Base-by-base conservation (phyloP, 75 land plant species). In the Pinus taeda region DNA sequence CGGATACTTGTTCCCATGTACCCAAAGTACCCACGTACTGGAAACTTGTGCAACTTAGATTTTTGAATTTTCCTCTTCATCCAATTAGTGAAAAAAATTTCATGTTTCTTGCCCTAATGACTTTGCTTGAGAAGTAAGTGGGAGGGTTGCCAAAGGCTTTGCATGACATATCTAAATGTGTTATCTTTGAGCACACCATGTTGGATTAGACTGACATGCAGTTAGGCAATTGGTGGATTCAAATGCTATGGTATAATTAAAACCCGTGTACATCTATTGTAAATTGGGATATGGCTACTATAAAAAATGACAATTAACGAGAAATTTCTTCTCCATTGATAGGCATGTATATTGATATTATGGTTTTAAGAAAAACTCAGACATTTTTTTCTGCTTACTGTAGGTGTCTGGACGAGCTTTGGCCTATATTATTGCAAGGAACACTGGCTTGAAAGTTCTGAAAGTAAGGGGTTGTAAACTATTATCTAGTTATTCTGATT, bases 351-450 rank as follows among this genome's bases (percentile, higher is more conserved):
- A 45, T 30, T 64, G 37, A 64, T 26, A 4, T 11, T 29, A 37
- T 45, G 49, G 49, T 45, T 67, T 39, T 15, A 37, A 67, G 49
- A 67, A 67, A 67, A 36, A 17, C n/a, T 67, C n/a, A 67, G 39
- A 20, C 7, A 45, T 33, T 45, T 3, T 37, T 36, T 36, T 37
- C 11, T 67, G n/a, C 18, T 67, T 67, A 60, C 71, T 80, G 22
- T 83, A 88, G 90, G 77, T 88, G 39, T 83, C 87, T 57, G 59
- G 82, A 21, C 49, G 57, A 75, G 83, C 83, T 76, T 78, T 88
- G 63, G 37, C 73, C 53, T 36, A 71, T 53, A 36, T 85, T 36
- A 60, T 88, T 37, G 57, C 29, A 22, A 75, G 77, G 77, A 88
- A 88, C 76, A 77, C 80, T 74, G 75, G 63, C 37, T 59, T 88